Base-by-base conservation (phyloP, 2,329 filamentous ascomycete genomes). In the Xylariomycetidae sp. region DNA sequence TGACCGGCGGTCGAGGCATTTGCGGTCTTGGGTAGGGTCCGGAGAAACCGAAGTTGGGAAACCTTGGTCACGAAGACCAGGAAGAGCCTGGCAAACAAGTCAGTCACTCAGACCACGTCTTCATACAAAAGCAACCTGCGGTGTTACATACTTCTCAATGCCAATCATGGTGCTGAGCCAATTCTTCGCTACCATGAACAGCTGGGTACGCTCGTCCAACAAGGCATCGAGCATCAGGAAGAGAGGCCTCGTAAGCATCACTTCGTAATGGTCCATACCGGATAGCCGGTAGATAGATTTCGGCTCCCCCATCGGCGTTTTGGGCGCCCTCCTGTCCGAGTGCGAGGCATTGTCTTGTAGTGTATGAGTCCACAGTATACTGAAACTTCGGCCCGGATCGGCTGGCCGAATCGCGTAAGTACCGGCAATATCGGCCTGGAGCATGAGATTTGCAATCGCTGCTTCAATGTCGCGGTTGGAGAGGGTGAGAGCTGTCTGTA, bases 211-310 rank as follows among this genome's bases (percentile, higher is more conserved):
- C 39, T 86, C 79, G 38, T 89, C 81, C 13, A 75, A 61, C 1
- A 96, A 65, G 1, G 81, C 73, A 57, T 96, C 90, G 17, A 96
- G 66, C 42, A 93, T 71, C 9, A 94, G 62, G 42, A 95, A 82
- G 13, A 95, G 60, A 1, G 90, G 90, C 31, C 87, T 76, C 5
- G 82, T 82, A 25, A 96, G 68, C 64, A 95, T 81, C 5, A 81
- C 64, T 46, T 85, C 76, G 51, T 80, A 85, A 43, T 81, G 68
- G 18, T 76, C 75, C 50, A 67, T 66, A 6, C 76, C 76, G 6
- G 59, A 71, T 44, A 72, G 64, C 17, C 71, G 65, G 7, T 52
- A 50, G 4, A 53, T 57, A 23, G 38, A 46, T 23, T 59, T 60
- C 13, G 39, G 37, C 35, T 61, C 57, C 17, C 39, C 43, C 25